Evolutionary conservation across 768 basidiomycete species (phyloP), one percentile per base, ranked within the genome.

Genomic region (Kwoniella mangroviensis): DNA sequence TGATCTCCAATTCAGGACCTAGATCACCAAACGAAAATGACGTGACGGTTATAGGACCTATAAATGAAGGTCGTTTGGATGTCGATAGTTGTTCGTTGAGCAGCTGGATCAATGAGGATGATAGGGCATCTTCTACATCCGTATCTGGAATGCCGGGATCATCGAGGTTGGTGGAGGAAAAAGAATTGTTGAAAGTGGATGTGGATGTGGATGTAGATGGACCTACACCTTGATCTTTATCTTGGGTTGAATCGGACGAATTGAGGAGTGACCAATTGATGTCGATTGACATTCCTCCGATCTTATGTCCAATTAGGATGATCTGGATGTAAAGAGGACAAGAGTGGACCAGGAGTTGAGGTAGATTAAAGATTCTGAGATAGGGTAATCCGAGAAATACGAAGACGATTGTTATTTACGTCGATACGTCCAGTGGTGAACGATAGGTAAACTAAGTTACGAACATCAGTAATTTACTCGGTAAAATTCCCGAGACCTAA

Each of bases 231-330:
- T 49, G 12, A 19, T 49, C 45, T 34, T 34, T 34, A 34, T 34
- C 34, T 7, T 34, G 34, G 6, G 34, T 34, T 1, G 34, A 11
- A 1, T 24, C 54, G n/a, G 24, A 58, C 17, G 87, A 82, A 84
- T 93, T 90, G 71, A 98, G 88, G 74, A 90, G 89, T 74, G 85
- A 84, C 95, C 96, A 99, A 85, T 96, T 92, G 65, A 99, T 85
- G 85, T 98, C 96, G 84, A 99, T 89, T 19, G 94, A 96, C 95
- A 97, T 97, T 13, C 24, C 43, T 42, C 13, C 2, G 57, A 21
- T n/a, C n/a, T n/a, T n/a, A n/a, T 9, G 22, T 28, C 26, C 15
- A 12, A 19, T 15, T 49, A 49, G 45, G 45, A 19, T 15, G 45
- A 49, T 7, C 13, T 43, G 42, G 6, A 43, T 43, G 6, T 43